Conservation (phyloP, 2,329 filamentous ascomycete genomes). For the Metarhizium guizhouense region DNA sequence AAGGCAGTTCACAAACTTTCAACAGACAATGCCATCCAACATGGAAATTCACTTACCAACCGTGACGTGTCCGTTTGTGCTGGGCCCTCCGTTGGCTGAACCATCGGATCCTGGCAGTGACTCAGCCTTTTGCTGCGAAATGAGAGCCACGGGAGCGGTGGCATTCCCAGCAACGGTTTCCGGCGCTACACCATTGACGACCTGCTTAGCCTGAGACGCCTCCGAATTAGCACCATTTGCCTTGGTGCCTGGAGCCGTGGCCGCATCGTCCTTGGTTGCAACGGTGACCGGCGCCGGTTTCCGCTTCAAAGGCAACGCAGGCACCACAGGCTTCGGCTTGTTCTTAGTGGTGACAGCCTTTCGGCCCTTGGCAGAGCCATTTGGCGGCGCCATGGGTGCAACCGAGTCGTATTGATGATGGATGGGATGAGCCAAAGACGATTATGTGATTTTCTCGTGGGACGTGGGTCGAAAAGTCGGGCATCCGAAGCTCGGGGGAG, state of each 20-base stretch:
- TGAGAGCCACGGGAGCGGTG: not conserved
- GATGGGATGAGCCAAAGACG: not conserved
- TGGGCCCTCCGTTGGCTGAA: not conserved
- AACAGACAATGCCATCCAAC: not conserved
- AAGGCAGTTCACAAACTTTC: not conserved
- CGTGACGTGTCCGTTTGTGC: not conserved
- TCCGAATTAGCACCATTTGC: not conserved
- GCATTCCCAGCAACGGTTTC: not conserved
- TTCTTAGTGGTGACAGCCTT: conserved; percentile 20
- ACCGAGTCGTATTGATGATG: not conserved
- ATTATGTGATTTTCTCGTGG: not conserved
- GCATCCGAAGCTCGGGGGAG: not conserved
- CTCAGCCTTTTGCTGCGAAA: not conserved
- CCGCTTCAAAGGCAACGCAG: conserved; percentile 31
- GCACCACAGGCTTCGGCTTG: conserved; percentile 24
- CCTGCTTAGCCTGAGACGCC: not conserved
- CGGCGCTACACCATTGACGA: not conserved
- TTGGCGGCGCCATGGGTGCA: conserved; percentile 23
- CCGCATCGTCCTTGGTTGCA: conserved; percentile 13
- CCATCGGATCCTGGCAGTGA: not conserved
- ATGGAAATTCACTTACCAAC: conserved; percentile 1
- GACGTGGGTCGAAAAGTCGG: not conserved
- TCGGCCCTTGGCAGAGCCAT: conserved; percentile 23
- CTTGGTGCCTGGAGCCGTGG: conserved; percentile 7
- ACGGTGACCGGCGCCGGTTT: conserved; percentile 19